Evolutionary conservation across 441 rosid genomes (phyloP), one percentile per base, ranked within the genome.

Genomic region (Corymbia citriodora): DNA sequence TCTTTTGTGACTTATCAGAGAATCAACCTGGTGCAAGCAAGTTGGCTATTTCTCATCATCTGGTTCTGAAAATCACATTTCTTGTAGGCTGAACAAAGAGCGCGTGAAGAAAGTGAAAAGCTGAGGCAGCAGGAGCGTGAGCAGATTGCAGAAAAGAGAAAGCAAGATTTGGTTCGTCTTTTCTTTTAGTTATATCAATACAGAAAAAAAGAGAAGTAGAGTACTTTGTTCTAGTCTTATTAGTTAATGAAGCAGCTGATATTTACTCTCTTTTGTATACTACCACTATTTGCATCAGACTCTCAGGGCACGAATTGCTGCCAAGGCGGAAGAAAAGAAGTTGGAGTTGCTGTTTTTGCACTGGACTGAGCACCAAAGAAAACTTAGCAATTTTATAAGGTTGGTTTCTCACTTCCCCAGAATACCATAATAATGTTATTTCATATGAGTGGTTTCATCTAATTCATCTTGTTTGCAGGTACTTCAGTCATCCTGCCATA

Each of bases 351-450:
- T 95, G 89, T 95, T 94, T 93, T 93, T 95, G 90, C 94, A 92
- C 89, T 95, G 96, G 96, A 94, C 91, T 92, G 95, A 98, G 96
- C 99, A 97, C 91, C 97, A 96, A 81, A 95, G 93, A 87, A 96
- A 94, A 93, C 99, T 98, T 92, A 88, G 93, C 97, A 96, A 96
- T 94, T 98, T 95, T 93, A 96, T 96, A 98, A 97, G 99, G 99
- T 96, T n/a, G 55, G 5, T 59, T 87, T 72, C 19, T 57, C 25
- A 48, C 83, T 31, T 50, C 18, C 81, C 40, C 25, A 1, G 85
- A 45, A 23, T 45, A 23, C 16, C n/a, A 31, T 87, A 6, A 31
- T n/a, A 55, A 11, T 87, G 48, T 36, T 87, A 29, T 55, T 53
- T 53, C 88, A 87, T 19, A 74, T 23, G n/a, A 79, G 29, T 45